Evolutionary conservation across 129 eudicot species (phyloP).

Genomic region (Tanacetum coccineum): DNA sequence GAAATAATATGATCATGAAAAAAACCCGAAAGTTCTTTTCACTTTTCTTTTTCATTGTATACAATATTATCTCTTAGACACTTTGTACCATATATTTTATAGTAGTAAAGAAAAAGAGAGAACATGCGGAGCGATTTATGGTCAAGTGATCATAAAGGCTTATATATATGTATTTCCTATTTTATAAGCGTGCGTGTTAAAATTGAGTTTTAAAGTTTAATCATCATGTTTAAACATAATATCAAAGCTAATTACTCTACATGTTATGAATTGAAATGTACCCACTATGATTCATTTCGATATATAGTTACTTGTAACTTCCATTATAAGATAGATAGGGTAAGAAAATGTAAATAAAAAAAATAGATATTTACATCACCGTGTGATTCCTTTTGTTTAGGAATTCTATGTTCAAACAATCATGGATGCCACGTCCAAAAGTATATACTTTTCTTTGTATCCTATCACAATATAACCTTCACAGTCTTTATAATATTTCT

Average conservation of each 20-base stretch:
- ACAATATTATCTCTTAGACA: slow-evolving; percentile 26
- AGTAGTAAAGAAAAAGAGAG: slow-evolving; percentile 19
- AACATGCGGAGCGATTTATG: slow-evolving; percentile 11
- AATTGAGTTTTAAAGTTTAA: neutral
- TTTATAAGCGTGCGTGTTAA: neutral
- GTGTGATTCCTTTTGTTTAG: neutral
- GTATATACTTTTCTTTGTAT: slow-evolving; percentile 23
- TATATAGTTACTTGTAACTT: no score
- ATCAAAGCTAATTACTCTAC: no score
- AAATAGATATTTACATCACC: neutral
- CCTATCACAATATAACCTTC: slow-evolving; percentile 32
- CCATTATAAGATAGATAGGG: neutral
- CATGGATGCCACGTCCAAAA: slow-evolving; percentile 42
- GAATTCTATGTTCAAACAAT: slow-evolving; percentile 21
- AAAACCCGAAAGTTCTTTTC: slow-evolving; percentile 9
- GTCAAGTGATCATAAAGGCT: slow-evolving; percentile 13
- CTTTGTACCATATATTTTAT: slow-evolving; percentile 21
- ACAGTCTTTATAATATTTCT: slow-evolving; percentile 17
- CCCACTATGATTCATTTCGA: no score
- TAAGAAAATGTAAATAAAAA: neutral
- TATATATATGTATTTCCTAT: no score
- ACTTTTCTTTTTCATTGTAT: slow-evolving; percentile 16
- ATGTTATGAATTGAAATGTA: no score
- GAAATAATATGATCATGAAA: neutral
- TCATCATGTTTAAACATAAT: neutral